These are phyloP conservation scores for Andrographis paniculata DNA, from an alignment of 305 asterid species.

Conservation along the genomic window DNA sequence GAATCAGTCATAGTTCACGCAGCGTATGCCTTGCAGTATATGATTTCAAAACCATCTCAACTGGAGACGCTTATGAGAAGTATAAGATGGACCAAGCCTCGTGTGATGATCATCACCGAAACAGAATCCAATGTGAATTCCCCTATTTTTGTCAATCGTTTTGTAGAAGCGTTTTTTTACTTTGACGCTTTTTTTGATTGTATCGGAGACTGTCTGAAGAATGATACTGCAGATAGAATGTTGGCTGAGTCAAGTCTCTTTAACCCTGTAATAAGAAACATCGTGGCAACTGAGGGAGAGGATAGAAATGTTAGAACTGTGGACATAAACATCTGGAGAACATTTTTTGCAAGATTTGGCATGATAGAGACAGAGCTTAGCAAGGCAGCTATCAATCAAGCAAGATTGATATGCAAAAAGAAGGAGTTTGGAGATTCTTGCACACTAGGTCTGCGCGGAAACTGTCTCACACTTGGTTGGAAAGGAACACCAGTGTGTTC, in stretches of 20 bases:
- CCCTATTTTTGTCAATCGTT: slow-evolving; percentile 22
- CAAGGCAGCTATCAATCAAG: slow-evolving; percentile 23
- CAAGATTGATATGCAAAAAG: slow-evolving; percentile 21
- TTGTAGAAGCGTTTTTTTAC: slow-evolving; percentile 27
- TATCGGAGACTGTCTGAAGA: slow-evolving; percentile 20
- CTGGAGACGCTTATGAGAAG: slow-evolving; percentile 17
- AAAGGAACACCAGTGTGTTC: neutral
- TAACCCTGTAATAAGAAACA: slow-evolving; percentile 12
- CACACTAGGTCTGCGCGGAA: slow-evolving; percentile 25
- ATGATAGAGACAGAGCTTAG: slow-evolving; percentile 26
- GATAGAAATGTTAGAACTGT: slow-evolving; percentile 22
- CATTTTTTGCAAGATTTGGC: slow-evolving; percentile 20
- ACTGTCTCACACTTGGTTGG: slow-evolving; percentile 17
- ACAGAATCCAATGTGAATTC: slow-evolving; percentile 22
- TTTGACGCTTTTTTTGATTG: slow-evolving; percentile 28
- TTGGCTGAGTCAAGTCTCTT: slow-evolving; percentile 16
- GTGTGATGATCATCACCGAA: slow-evolving; percentile 27
- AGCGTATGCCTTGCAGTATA: slow-evolving; percentile 6
- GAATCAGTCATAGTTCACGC: slow-evolving; percentile 10
- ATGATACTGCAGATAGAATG: slow-evolving; percentile 14
- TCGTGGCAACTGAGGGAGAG: slow-evolving; percentile 24
- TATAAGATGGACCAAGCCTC: slow-evolving; percentile 19
- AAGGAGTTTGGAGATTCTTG: slow-evolving; percentile 30
- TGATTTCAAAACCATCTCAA: slow-evolving; percentile 12
- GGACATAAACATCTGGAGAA: slow-evolving; percentile 28